These are phyloP conservation scores for Rhodamnia argentea DNA, from an alignment of 345 rosid species.

Conservation along the genomic window DNA sequence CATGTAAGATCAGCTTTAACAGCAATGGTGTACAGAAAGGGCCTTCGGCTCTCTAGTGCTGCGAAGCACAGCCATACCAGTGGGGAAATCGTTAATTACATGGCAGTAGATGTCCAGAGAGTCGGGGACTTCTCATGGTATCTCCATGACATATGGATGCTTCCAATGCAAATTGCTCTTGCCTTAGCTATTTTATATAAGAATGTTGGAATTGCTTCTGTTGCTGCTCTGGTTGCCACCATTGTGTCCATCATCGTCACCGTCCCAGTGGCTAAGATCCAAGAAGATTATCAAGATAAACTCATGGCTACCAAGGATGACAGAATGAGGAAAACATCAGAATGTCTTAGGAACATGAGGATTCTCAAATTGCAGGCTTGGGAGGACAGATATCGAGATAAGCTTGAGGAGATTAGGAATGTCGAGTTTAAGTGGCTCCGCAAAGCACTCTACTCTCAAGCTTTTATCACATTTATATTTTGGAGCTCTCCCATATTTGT, in stretches of 20 bases:
- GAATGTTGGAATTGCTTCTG: slow-evolving; percentile 91
- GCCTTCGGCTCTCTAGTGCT: slow-evolving; percentile 80
- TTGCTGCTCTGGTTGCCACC: slow-evolving; percentile 89
- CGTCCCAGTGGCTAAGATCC: slow-evolving; percentile 76
- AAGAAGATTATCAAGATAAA: slow-evolving; percentile 94
- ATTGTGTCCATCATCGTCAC: slow-evolving; percentile 78
- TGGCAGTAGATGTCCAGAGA: slow-evolving; percentile 99
- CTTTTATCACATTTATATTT: slow-evolving; percentile 88
- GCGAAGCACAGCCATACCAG: slow-evolving; percentile 94
- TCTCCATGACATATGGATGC: slow-evolving; percentile 99
- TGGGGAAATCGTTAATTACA: slow-evolving; percentile 92
- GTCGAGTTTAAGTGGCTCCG: slow-evolving; percentile 92
- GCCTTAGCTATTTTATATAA: slow-evolving; percentile 92
- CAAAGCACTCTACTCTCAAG: slow-evolving; percentile 95
- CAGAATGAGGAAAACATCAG: slow-evolving; percentile 99
- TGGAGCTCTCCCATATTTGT: slow-evolving; percentile 99
- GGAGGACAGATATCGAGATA: slow-evolving; percentile 84
- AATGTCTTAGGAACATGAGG: slow-evolving; percentile 97
- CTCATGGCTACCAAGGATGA: slow-evolving; percentile 97
- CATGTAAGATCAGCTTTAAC: slow-evolving; percentile 98
- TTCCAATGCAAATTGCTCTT: slow-evolving; percentile 90
- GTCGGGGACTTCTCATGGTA: slow-evolving; percentile 98
- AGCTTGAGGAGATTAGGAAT: slow-evolving; percentile 81
- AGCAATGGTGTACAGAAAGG: slow-evolving; percentile 90
- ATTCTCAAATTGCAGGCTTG: slow-evolving; percentile 96